Evolutionary conservation across 2,329 filamentous ascomycete species (phyloP).

Genomic region (Dichotomopilus funicola): DNA sequence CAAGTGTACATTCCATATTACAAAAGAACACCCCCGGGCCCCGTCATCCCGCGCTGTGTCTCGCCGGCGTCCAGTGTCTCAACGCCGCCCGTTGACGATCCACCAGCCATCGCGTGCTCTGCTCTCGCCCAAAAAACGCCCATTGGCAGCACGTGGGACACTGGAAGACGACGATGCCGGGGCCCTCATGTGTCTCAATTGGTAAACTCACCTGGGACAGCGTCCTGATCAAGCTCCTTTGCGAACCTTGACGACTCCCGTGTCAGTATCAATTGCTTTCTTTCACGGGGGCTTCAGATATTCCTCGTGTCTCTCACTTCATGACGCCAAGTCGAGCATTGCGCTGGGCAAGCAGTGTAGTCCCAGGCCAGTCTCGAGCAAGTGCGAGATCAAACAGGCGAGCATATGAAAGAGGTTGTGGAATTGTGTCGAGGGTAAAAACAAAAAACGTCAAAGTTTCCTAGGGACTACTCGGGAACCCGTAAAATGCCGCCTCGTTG

Average conservation of each 20-base stretch:
- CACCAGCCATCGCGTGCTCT: background rate
- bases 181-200: conserved; percentile 6
- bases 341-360: background rate
- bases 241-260: conserved; percentile 50
- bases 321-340: conserved; percentile 23
- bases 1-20: no score
- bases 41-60: no score
- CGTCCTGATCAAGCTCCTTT: conserved; percentile 77
- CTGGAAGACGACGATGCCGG: no score
- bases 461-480: no score
- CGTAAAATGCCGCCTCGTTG: background rate
- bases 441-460: no score
- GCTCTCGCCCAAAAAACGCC: background rate
- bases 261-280: conserved; percentile 14
- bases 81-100: conserved; percentile 5
- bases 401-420: background rate
- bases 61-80: no score
- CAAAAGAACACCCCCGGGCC: no score
- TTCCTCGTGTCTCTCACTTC: conserved; percentile 22
- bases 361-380: no score
- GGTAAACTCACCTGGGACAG: conserved; percentile 62
- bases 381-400: background rate
- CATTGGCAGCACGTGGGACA: conserved; percentile 3
- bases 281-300: background rate
- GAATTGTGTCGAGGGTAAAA: background rate